These are phyloP conservation scores for Alliaria petiolata DNA, from an alignment of 345 rosid genomes.

Conservation along the genomic window DNA sequence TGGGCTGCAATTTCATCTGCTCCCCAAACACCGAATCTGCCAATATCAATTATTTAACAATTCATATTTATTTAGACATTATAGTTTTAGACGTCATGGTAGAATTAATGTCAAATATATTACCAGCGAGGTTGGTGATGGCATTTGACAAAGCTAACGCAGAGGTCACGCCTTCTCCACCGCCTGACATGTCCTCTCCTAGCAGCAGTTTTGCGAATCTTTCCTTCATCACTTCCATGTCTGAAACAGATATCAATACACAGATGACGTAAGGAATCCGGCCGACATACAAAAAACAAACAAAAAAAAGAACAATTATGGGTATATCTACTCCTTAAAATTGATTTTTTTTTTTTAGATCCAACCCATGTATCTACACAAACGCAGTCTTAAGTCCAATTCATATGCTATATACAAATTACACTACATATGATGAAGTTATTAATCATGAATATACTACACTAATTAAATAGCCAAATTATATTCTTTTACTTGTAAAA, in stretches of 20 bases:
- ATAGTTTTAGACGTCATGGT: background rate
- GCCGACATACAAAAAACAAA: background rate
- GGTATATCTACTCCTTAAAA: background rate
- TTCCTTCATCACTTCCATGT: slow-evolving; percentile 58
- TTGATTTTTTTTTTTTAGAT: background rate
- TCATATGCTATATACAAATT: background rate
- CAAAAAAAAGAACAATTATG: background rate
- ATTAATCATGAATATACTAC: background rate
- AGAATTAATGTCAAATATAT: background rate
- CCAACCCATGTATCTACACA: background rate
- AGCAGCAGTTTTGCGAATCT: slow-evolving; percentile 54
- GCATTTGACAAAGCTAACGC: slow-evolving; percentile 73
- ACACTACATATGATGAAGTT: background rate
- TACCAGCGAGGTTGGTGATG: slow-evolving; percentile 44
- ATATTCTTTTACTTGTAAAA: background rate
- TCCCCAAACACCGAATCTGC: slow-evolving; percentile 48
- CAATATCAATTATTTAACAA: background rate
- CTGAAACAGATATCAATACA: slow-evolving; percentile 32
- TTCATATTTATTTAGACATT: background rate
- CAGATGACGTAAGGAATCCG: background rate
- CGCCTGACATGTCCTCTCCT: slow-evolving; percentile 82
- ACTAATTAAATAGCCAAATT: background rate
- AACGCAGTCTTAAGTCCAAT: background rate
- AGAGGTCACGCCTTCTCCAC: slow-evolving; percentile 66
- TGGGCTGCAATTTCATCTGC: slow-evolving; percentile 51